Percentiles rank a stretch among this genome's conserved stretches.
Conservation (phyloP, 2,329 filamentous ascomycete species). For the Myriosclerotinia curreyana region DNA sequence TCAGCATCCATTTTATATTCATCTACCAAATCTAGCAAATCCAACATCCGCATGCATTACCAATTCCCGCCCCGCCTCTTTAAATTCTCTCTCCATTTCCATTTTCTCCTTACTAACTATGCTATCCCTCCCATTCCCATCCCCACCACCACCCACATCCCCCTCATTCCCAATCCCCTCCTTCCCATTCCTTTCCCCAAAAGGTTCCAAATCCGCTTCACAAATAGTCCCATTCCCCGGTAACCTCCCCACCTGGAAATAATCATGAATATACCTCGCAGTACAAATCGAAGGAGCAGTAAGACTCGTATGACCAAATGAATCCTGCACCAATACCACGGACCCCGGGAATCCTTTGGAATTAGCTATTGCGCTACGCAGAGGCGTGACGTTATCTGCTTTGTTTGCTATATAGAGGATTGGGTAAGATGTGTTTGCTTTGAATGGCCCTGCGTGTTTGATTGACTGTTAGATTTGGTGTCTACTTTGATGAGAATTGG, state of each 20-base stretch:
- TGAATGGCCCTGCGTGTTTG: constrained; percentile 36
- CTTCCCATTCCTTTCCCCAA: neutral
- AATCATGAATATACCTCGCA: neutral
- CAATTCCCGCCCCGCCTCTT: neutral
- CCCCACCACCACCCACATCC: no score
- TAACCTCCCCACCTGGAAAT: neutral
- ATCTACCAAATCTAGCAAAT: neutral
- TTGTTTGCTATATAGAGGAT: constrained; percentile 42
- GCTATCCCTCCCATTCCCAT: no score
- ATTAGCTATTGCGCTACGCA: constrained; percentile 38
- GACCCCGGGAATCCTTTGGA: constrained; percentile 45
- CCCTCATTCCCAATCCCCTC: accelerated
- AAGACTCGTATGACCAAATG: constrained; percentile 42
- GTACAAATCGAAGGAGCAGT: neutral
- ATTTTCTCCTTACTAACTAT: neutral
- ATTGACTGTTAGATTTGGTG: neutral
- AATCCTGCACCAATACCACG: constrained; percentile 48
- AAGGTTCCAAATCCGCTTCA: neutral
- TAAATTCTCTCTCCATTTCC: neutral
- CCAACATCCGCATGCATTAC: neutral
- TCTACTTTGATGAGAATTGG: neutral
- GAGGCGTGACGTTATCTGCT: constrained; percentile 41
- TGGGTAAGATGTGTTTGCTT: constrained; percentile 39
- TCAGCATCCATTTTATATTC: neutral
- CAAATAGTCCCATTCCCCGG: neutral